phyloP scores from a whole-genome alignment of 805 yeast species.

The Wickerhamomyces xylosicus region DNA sequence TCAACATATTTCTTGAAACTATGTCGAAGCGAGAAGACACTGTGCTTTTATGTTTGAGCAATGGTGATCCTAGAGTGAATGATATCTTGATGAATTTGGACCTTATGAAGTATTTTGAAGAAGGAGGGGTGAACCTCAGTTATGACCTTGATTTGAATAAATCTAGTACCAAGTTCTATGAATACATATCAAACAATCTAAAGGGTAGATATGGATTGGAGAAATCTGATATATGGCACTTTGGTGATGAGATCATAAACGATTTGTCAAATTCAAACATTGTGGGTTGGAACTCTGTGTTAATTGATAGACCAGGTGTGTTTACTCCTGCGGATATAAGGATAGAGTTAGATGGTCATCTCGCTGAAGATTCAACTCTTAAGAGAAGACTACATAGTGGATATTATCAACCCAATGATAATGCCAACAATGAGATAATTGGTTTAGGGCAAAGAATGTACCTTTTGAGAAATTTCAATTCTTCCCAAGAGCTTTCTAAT shows the following conservation, averaged over 20 bases:
- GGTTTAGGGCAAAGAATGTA: no score
- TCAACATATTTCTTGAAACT: conserved; percentile 30
- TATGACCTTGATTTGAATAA: conserved; percentile 46
- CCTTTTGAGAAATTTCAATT: no score
- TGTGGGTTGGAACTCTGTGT: conserved; percentile 55
- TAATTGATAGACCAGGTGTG: conserved; percentile 32
- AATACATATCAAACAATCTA: conserved; percentile 23
- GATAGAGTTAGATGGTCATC: no score
- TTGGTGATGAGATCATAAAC: conserved; percentile 51
- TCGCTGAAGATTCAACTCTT: no score
- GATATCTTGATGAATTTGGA: conserved; percentile 36
- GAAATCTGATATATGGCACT: conserved; percentile 40
- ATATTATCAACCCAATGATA: no score
- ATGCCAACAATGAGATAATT: no score
- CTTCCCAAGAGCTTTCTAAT: no score
- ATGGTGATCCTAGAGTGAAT: conserved; percentile 50
- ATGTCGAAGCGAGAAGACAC: conserved; percentile 23
- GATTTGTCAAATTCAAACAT: conserved; percentile 42
- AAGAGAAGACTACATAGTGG: no score
- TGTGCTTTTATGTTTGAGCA: conserved; percentile 38
- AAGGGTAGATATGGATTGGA: conserved; percentile 12
- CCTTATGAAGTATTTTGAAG: conserved; percentile 29
- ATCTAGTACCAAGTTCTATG: conserved; percentile 41
- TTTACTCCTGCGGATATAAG: no score
- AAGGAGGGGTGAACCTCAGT: conserved; percentile 33